A percentile compares a stretch with the other conserved stretches of the same genome.
Conservation (phyloP, 106 monocot genomes). For the Dendrobium chrysotoxum region DNA sequence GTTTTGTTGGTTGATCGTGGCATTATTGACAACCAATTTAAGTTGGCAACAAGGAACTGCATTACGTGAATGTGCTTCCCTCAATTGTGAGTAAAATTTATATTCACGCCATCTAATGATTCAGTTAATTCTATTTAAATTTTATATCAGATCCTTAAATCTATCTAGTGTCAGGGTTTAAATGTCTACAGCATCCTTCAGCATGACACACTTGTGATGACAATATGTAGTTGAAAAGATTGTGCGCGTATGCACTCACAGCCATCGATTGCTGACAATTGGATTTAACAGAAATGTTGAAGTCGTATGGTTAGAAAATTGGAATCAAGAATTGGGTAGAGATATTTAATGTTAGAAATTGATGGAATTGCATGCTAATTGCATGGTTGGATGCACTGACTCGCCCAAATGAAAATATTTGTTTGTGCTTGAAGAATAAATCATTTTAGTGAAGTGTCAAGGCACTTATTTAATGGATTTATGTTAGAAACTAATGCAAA, state of each 20-base stretch:
- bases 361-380: too few relatives aligned
- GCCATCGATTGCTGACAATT: slow-evolving; percentile 60
- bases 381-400: background rate
- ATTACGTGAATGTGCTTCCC: slow-evolving; percentile 83
- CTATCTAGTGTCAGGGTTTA: slow-evolving; percentile 46
- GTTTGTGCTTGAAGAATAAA: background rate
- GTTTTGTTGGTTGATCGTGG: slow-evolving; percentile 77
- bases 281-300: background rate
- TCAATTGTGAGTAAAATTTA: slow-evolving; percentile 52
- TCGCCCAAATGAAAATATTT: background rate
- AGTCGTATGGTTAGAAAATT: too few relatives aligned
- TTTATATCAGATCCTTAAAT: background rate
- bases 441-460: background rate
- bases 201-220: slow-evolving; percentile 95
- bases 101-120: background rate
- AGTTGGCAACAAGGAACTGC: slow-evolving; percentile 84
- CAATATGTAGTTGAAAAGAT: slow-evolving; percentile 78
- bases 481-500: too few relatives aligned
- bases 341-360: too few relatives aligned
- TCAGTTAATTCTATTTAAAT: background rate
- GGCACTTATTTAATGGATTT: background rate
- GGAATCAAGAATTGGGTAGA: too few relatives aligned
- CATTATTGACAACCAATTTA: slow-evolving; percentile 49
- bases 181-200: slow-evolving; percentile 91
- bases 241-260: slow-evolving; percentile 78